Conservation (phyloP, 163 green algal species). For the Prototheca stagnorum region DNA sequence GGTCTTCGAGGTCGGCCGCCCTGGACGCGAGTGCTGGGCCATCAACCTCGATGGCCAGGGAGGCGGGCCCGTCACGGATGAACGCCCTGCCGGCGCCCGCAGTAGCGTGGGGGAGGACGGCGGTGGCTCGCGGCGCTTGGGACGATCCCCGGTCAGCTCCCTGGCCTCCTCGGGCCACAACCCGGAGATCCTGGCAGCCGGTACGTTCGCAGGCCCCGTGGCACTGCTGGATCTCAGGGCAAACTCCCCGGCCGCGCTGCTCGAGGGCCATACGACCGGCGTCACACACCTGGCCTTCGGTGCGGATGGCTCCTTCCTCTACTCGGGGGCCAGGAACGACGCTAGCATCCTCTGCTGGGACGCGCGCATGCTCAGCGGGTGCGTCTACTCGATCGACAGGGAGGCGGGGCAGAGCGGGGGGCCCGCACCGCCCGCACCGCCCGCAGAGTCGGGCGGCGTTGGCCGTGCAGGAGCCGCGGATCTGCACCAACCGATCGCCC, state of each 20-base stretch:
- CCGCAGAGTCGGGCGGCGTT: too few species aligned
- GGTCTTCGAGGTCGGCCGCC: constrained; percentile 49
- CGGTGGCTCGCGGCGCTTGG: too few species aligned
- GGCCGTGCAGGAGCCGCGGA: constrained; percentile 30
- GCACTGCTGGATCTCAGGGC: too few species aligned
- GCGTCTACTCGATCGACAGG: too few species aligned
- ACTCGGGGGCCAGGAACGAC: constrained; percentile 56
- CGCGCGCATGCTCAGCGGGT: too few species aligned
- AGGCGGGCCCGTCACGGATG: constrained; percentile 9
- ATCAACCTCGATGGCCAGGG: constrained; percentile 20
- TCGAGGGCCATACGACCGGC: too few species aligned
- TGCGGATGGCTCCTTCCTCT: constrained; percentile 67
- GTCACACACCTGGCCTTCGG: constrained; percentile 77
- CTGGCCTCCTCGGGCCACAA: constrained; percentile 40
- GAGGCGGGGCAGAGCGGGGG: too few species aligned
- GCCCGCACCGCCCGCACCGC: too few species aligned
- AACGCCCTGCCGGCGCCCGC: too few species aligned
- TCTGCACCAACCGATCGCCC: constrained; percentile 23
- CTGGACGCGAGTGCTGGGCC: constrained; percentile 37
- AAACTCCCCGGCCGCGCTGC: too few species aligned
- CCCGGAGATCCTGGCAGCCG: constrained; percentile 43
- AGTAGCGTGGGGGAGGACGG: too few species aligned
- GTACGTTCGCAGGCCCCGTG: constrained; percentile 43
- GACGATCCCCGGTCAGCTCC: too few species aligned
- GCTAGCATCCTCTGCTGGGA: constrained; percentile 70